Evolutionary conservation across 306 rosid species (phyloP).

Genomic region (Clitoria ternatea): DNA sequence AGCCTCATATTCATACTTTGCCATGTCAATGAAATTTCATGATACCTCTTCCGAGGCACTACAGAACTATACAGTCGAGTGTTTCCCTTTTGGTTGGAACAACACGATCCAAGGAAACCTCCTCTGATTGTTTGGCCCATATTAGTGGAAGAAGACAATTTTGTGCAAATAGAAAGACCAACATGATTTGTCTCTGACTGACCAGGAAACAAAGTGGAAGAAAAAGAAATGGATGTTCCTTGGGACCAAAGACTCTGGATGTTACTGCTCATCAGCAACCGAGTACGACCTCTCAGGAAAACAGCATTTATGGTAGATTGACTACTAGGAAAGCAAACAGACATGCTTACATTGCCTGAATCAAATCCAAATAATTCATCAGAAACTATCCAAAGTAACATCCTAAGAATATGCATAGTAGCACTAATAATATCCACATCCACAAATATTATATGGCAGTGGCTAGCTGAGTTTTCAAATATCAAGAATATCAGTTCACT

Average conservation of each 20-base stretch:
- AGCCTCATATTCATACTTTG: conserved; percentile 55
- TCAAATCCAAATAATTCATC: conserved; percentile 34
- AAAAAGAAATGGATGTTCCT: conserved; percentile 42
- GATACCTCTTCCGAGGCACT: conserved; percentile 34
- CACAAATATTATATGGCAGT: background rate
- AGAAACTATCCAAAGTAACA: conserved; percentile 12
- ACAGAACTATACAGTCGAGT: conserved; percentile 24
- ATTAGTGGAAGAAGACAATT: conserved; percentile 32
- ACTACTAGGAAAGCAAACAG: conserved; percentile 39
- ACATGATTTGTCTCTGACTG: conserved; percentile 36
- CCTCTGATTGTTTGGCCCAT: conserved; percentile 46
- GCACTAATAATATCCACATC: background rate
- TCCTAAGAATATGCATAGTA: background rate
- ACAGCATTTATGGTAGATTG: conserved; percentile 44
- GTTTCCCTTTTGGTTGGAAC: conserved; percentile 45
- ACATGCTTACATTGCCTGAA: conserved; percentile 62
- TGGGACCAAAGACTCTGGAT: conserved; percentile 44
- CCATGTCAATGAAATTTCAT: conserved; percentile 51
- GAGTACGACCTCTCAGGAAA: conserved; percentile 42
- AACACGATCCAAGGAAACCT: conserved; percentile 48
- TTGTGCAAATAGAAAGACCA: conserved; percentile 38
- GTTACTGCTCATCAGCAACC: conserved; percentile 59
- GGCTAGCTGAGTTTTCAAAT: conserved; percentile 14
- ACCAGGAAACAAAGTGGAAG: conserved; percentile 33
- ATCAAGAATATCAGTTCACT: background rate